Percentiles rank a stretch among this genome's conserved stretches.
Evolutionary conservation across 208 protist genomes (phyloP).

Genomic region (Crithidia expoeki): DNA sequence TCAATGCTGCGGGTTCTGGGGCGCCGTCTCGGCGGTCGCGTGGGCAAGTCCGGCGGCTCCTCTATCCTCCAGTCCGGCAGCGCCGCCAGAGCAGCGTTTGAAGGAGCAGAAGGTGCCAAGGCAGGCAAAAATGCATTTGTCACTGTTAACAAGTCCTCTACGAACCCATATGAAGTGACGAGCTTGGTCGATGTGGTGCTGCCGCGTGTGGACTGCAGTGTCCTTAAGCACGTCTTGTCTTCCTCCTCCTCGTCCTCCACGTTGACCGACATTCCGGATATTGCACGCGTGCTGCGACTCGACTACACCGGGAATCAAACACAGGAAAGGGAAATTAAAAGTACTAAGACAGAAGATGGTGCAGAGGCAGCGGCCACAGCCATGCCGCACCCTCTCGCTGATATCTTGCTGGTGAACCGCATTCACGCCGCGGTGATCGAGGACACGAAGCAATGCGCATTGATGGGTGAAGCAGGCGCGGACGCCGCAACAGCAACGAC

Average conservation of each 20-base stretch:
- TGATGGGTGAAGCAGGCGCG: neutral
- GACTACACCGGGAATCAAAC: slow-evolving; percentile 17
- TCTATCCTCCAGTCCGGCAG: neutral
- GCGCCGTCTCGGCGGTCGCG: slow-evolving; percentile 26
- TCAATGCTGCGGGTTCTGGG: slow-evolving; percentile 26
- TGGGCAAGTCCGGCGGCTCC: slow-evolving; percentile 2
- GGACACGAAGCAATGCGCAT: slow-evolving; percentile 7
- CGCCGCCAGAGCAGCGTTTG: neutral
- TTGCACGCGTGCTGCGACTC: slow-evolving; percentile 30
- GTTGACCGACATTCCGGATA: slow-evolving; percentile 22
- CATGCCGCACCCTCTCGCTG: slow-evolving; percentile 24
- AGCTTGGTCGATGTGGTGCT: slow-evolving; percentile 20
- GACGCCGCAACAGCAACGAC: neutral
- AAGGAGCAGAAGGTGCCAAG: neutral
- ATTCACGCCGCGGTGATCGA: slow-evolving; percentile 34
- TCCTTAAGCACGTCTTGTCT: slow-evolving; percentile 26
- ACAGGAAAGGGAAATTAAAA: neutral
- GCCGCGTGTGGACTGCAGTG: slow-evolving; percentile 27
- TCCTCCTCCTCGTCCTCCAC: slow-evolving; percentile 28
- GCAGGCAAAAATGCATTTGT: neutral
- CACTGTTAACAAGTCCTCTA: no score
- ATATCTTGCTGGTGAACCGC: slow-evolving; percentile 35
- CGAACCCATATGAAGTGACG: no score
- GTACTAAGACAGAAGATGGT: no score
- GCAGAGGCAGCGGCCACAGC: neutral